Percentiles rank a stretch among this genome's conserved stretches.
phyloP scores from a whole-genome alignment of 495 filamentous ascomycete genomes.

The Talaromyces thailandensis region DNA sequence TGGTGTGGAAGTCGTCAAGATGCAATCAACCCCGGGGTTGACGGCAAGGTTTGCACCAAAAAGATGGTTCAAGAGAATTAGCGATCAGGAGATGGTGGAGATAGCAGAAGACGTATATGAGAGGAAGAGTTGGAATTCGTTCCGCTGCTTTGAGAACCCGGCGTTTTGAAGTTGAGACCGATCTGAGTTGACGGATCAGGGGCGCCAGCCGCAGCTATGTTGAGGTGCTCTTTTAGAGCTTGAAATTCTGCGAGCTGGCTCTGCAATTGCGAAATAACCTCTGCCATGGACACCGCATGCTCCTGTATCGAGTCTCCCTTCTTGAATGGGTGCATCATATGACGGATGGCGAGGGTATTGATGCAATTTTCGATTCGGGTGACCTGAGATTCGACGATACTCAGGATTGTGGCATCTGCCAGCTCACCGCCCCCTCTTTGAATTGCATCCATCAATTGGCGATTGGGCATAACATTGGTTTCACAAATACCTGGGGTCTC shows the following conservation, averaged over 20 bases:
- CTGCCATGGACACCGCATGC: slow-evolving; percentile 42
- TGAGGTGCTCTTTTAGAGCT: slow-evolving; percentile 39
- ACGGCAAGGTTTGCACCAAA: neutral
- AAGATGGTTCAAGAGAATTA: slow-evolving; percentile 3
- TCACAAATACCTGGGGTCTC: slow-evolving; percentile 51
- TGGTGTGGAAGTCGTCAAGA: neutral
- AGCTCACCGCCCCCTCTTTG: slow-evolving; percentile 77
- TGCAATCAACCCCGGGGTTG: neutral
- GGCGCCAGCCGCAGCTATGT: slow-evolving; percentile 22
- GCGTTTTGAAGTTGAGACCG: slow-evolving; percentile 10
- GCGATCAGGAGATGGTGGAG: neutral
- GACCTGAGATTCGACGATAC: slow-evolving; percentile 89
- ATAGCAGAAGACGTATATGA: neutral
- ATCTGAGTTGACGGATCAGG: slow-evolving; percentile 13
- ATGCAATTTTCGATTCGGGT: slow-evolving; percentile 84
- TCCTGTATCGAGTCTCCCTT: slow-evolving; percentile 34
- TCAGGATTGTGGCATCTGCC: slow-evolving; percentile 73
- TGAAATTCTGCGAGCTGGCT: slow-evolving; percentile 42
- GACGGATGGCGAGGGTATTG: slow-evolving; percentile 55
- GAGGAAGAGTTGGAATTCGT: slow-evolving; percentile 26
- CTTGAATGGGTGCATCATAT: slow-evolving; percentile 49
- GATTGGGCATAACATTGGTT: slow-evolving; percentile 66
- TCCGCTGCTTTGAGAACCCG: slow-evolving; percentile 14
- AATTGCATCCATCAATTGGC: slow-evolving; percentile 73
- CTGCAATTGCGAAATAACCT: slow-evolving; percentile 38